Base-by-base conservation (phyloP, 2,329 filamentous ascomycete genomes). In the Mycogone perniciosa region DNA sequence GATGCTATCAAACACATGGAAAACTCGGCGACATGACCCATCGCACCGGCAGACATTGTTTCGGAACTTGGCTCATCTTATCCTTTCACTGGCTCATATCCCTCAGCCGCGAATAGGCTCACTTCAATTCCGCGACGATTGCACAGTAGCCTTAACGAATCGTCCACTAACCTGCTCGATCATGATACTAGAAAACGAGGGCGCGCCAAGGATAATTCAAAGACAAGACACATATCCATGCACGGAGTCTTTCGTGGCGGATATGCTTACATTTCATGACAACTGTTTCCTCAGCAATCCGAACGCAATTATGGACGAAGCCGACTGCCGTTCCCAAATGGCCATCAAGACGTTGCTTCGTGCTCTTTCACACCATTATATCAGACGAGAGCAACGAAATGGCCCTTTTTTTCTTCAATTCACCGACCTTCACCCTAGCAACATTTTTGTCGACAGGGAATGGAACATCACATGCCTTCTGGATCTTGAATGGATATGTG, bases 341-440 rank as follows among this genome's bases (percentile, higher is more conserved):
- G 59, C 64, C 4, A 56, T 51, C 13, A 35, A 67, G 10, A 54
- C 54, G 2, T 56, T 52, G 1, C 63, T 70, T 59, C 59, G 64
- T 45, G 59, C 59, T 4, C 50, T 54, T 6, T 45, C 59, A 37
- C 57, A 56, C 8, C 56, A 57, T 5, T 64, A 60, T 10, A 52
- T 60, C 20, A 48, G 48, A 10, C 52, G 55, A 4, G 48, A 59
- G 9, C 48, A 56, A 9, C 57, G 64, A 4, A 43, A 62, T 13
- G 64, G 66, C 2, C 66, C 64, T 5, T 71, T 67, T 46, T 48
- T 62, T 20, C 56, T 63, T 31, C 57, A 46, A 1, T 59, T 72
- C 1, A 68, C 64, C 27, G 66, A 72, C 53, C 52, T 72, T 20
- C 68, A 71, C 41, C 57, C 61, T 43, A 67, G 67, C 50, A 73